Percentiles rank a stretch among this genome's conserved stretches.
Conservation (phyloP, 192 early-diverging fungal genomes). For the Umbelopsis sp. region DNA sequence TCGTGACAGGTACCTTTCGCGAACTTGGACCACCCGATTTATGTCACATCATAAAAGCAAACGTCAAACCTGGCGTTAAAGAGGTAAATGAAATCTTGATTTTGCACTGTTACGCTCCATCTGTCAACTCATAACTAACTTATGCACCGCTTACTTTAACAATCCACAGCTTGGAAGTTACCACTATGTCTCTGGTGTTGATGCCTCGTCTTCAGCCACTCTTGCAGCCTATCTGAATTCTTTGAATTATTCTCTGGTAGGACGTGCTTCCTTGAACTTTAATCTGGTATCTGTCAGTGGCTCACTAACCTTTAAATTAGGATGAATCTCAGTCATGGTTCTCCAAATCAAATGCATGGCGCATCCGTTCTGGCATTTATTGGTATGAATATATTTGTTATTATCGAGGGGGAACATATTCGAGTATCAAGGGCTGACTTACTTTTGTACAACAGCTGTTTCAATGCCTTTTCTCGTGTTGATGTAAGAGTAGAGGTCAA, state of each 20-base stretch:
- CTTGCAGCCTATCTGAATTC: conserved; percentile 98
- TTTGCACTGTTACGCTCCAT: neutral
- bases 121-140: neutral
- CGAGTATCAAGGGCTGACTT: neutral
- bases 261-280: neutral
- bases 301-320: conserved; percentile 33
- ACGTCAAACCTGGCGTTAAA: conserved; percentile 76
- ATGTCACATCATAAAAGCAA: conserved; percentile 93
- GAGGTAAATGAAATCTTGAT: conserved; percentile 55
- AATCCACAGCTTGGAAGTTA: conserved; percentile 78
- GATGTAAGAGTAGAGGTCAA: conserved; percentile 98
- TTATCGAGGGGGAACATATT: neutral
- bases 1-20: conserved; percentile 68
- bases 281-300: neutral
- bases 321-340: conserved; percentile 71
- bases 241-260: conserved; percentile 86
- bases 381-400: conserved; percentile 44
- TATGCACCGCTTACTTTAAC: conserved; percentile 13
- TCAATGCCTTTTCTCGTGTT: conserved; percentile 95
- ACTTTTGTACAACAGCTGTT: conserved; percentile 71
- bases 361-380: conserved; percentile 66
- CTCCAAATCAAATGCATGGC: conserved; percentile 61
- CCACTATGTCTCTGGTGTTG: conserved; percentile 78
- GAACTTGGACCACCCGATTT: conserved; percentile 98
- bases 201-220: conserved; percentile 92